Conservation (phyloP, 192 early-diverging fungal genomes). For the Funneliformis mosseae region DNA sequence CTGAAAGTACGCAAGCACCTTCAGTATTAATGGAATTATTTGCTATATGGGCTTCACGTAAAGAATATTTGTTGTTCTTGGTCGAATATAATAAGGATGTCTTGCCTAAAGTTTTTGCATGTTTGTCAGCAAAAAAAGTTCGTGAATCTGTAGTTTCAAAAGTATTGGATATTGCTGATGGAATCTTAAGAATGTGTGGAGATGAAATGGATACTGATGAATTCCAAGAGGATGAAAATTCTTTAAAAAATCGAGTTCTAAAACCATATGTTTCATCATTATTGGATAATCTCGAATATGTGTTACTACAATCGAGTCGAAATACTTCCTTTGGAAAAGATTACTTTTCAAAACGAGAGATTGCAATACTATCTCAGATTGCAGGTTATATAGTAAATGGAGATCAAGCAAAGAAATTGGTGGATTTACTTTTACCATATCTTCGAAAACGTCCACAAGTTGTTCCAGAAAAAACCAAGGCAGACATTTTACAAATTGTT, state of each 20-base stretch:
- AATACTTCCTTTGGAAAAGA: slow-evolving; percentile 55
- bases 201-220: slow-evolving; percentile 45
- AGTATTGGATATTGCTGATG: slow-evolving; percentile 77
- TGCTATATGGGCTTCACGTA: slow-evolving; percentile 70
- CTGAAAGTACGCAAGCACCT: slow-evolving; percentile 89
- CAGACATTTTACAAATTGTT: slow-evolving; percentile 82
- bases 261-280: slow-evolving; percentile 58
- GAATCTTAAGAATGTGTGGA: slow-evolving; percentile 62
- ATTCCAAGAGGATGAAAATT: slow-evolving; percentile 36
- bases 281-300: slow-evolving; percentile 60
- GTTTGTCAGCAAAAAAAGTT: slow-evolving; percentile 81
- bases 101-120: slow-evolving; percentile 68
- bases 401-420: slow-evolving; percentile 64
- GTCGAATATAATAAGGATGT: slow-evolving; percentile 62
- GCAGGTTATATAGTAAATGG: slow-evolving; percentile 73
- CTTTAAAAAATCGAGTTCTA: slow-evolving; percentile 51
- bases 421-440: slow-evolving; percentile 83
- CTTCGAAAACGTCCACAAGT: slow-evolving; percentile 67
- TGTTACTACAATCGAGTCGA: slow-evolving; percentile 48
- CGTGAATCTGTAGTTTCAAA: slow-evolving; percentile 68
- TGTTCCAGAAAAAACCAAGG: slow-evolving; percentile 82
- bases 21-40: slow-evolving; percentile 81
- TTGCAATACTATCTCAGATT: slow-evolving; percentile 78
- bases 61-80: slow-evolving; percentile 68
- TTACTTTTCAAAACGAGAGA: slow-evolving; percentile 65